Evolutionary conservation across 139 green algal genomes (phyloP).

Genomic region (Nannochloris sp.): DNA sequence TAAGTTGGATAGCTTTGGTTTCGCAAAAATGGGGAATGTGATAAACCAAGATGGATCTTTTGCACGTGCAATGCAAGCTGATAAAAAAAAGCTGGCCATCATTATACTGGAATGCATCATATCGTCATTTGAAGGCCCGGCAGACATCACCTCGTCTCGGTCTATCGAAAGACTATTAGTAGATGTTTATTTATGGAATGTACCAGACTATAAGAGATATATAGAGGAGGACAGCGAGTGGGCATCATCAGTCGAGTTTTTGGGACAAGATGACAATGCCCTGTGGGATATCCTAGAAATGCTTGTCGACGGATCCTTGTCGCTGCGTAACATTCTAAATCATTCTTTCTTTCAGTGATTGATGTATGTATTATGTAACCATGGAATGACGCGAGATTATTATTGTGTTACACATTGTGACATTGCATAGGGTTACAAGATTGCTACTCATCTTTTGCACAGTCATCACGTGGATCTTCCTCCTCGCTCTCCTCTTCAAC

Average conservation of each 20-base stretch:
- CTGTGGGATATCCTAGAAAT: conserved; percentile 45
- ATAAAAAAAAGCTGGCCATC: conserved; percentile 17
- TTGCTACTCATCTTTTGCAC: no score
- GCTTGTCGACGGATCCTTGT: no score
- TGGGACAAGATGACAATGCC: conserved; percentile 29
- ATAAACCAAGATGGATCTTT: background rate
- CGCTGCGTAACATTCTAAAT: no score
- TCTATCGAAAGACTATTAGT: conserved; percentile 16
- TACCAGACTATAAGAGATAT: conserved; percentile 23
- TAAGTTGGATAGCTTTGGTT: conserved; percentile 77
- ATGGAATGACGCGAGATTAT: no score
- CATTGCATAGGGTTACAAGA: no score
- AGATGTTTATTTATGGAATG: conserved; percentile 26
- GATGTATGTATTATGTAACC: no score
- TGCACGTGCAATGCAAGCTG: conserved; percentile 20
- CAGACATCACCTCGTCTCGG: background rate
- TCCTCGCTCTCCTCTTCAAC: background rate
- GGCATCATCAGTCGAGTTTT: conserved; percentile 26
- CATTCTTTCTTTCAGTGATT: no score
- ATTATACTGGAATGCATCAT: conserved; percentile 29
- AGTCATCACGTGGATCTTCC: no score
- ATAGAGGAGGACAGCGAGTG: conserved; percentile 29
- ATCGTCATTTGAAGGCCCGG: conserved; percentile 10
- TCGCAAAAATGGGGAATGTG: conserved; percentile 26
- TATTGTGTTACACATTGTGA: no score